A percentile compares a stretch with the other conserved stretches of the same genome.
phyloP scores from a whole-genome alignment of 257 asterid genomes.

The Pogostemon cablin region DNA sequence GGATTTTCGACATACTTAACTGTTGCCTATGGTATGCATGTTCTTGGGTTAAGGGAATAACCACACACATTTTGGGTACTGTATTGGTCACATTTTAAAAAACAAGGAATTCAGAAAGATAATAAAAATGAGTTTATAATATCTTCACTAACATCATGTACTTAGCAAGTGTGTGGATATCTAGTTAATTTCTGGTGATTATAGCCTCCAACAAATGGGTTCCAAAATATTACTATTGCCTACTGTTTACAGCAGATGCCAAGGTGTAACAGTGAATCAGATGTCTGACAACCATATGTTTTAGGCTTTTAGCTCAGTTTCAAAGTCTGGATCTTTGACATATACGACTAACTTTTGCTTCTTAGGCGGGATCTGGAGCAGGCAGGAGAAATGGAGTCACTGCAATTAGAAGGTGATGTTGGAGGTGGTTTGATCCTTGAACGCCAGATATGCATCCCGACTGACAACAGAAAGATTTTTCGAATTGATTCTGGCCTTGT shows the following conservation, averaged over 20 bases:
- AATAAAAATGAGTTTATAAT: not conserved
- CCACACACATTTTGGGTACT: not conserved
- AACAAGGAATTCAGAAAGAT: not conserved
- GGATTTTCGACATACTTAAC: not conserved
- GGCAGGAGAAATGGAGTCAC: constrained; percentile 80
- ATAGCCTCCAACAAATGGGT: too few relatives aligned
- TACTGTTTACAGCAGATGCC: not conserved
- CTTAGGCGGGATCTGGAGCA: constrained; percentile 74
- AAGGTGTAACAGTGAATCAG: not conserved
- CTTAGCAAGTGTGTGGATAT: too few relatives aligned
- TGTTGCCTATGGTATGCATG: not conserved
- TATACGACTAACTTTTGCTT: constrained; percentile 21
- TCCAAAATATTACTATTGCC: not conserved
- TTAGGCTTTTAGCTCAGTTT: not conserved
- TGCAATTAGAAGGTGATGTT: constrained; percentile 79
- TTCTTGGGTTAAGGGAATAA: not conserved
- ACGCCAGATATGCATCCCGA: constrained; percentile 62
- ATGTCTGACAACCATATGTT: not conserved
- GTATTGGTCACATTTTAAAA: not conserved
- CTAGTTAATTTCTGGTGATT: too few relatives aligned
- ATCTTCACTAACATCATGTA: too few relatives aligned
- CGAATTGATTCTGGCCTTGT: constrained; percentile 70
- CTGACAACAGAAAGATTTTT: constrained; percentile 58
- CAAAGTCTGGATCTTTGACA: not conserved
- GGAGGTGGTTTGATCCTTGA: constrained; percentile 85